These are phyloP conservation scores for Xylariaceae sp. DNA, from an alignment of 2,329 filamentous ascomycete genomes.

Conservation along the genomic window DNA sequence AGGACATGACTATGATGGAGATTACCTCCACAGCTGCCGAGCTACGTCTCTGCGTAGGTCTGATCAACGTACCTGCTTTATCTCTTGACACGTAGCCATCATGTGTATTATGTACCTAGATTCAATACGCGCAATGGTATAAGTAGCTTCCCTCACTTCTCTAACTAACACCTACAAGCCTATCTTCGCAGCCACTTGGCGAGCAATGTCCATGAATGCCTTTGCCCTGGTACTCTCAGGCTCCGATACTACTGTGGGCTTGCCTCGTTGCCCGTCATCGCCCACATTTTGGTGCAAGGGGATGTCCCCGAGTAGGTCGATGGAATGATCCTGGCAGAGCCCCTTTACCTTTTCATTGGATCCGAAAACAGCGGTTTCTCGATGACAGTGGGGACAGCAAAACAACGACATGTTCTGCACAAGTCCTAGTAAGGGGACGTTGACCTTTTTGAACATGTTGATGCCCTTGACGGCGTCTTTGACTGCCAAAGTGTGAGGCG, in stretches of 20 bases:
- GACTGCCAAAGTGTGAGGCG: conserved; percentile 86
- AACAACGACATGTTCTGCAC: conserved; percentile 91
- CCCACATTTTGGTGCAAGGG: conserved; percentile 83
- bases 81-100: not conserved
- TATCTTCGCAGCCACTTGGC: conserved; percentile 46
- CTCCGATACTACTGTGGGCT: conserved; percentile 84
- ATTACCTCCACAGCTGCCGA: not conserved
- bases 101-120: not conserved
- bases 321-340: conserved; percentile 65
- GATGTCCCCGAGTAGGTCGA: conserved; percentile 83
- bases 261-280: conserved; percentile 78
- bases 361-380: conserved; percentile 72
- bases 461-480: conserved; percentile 90
- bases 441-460: conserved; percentile 84
- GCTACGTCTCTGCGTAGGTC: not conserved
- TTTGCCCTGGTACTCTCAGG: conserved; percentile 67
- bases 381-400: conserved; percentile 69
- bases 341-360: conserved; percentile 57
- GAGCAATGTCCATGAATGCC: conserved; percentile 68
- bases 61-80: not conserved
- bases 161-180: conserved; percentile 27
- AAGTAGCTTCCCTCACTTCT: not conserved
- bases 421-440: conserved; percentile 76
- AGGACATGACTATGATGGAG: conserved; percentile 7
- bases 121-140: conserved; percentile 8